These are phyloP conservation scores for Chaetothyriales sp. DNA, from an alignment of 2,329 filamentous ascomycete species.

Conservation along the genomic window DNA sequence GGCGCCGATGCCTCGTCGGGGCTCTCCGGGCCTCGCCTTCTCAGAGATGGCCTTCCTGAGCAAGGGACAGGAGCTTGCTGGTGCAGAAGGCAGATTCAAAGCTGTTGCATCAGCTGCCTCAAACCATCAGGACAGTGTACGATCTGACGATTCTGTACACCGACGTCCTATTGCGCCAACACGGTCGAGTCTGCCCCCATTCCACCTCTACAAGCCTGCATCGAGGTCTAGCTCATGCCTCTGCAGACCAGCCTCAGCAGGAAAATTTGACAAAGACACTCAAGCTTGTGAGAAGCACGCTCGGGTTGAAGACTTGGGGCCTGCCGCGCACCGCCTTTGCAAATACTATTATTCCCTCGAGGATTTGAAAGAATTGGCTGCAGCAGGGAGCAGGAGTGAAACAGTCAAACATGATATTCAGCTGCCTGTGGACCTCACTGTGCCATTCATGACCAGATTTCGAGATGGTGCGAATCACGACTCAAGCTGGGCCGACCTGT, in stretches of 20 bases:
- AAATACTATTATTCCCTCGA: slow-evolving; percentile 7
- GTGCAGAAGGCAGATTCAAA: background rate
- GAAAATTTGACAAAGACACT: background rate
- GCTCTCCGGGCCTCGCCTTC: slow-evolving; percentile 16
- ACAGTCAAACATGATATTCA: background rate
- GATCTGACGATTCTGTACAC: background rate
- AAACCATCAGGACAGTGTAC: background rate
- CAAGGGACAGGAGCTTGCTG: slow-evolving; percentile 3
- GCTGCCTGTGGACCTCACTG: background rate
- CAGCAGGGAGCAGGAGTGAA: background rate
- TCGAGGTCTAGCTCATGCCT: background rate
- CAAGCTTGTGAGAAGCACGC: background rate
- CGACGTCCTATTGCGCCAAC: background rate
- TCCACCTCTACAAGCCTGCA: background rate
- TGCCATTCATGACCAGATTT: background rate
- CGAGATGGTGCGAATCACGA: background rate
- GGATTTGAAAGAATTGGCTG: slow-evolving; percentile 9
- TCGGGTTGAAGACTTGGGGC: background rate
- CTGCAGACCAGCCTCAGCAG: background rate
- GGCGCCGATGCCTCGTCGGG: slow-evolving; percentile 2
- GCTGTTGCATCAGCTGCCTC: background rate
- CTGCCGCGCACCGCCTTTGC: background rate
- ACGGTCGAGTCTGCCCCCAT: background rate
- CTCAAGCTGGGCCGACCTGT: background rate
- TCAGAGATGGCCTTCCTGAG: slow-evolving; percentile 15